Base-by-base conservation (phyloP, 2,329 filamentous ascomycete genomes). In the Blastomyces gilchristii region DNA sequence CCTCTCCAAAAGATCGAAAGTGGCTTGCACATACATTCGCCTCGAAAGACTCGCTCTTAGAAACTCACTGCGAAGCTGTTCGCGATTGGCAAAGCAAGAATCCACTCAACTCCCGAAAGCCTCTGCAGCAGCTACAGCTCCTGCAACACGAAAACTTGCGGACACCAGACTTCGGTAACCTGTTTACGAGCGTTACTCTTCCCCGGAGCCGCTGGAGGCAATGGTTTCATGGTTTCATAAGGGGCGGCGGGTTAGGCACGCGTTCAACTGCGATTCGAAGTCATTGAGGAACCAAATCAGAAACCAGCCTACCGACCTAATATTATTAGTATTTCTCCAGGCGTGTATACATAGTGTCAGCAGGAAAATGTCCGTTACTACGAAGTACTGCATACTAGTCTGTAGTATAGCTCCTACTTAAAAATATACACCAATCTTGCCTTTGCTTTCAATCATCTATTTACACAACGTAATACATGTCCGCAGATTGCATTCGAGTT, bases 11-110 rank as follows among this genome's bases (percentile, higher is more conserved):
- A 59, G 45, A 49, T 47, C 28, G 41, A 31, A 59, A 14, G 45
- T 59, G 57, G 41, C 41, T 62, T 43, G 60, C 47, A 22, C 50
- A 62, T 45, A 62, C 47, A 25, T 62, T 62, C 43, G 60, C 49
- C 25, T 62, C 50, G 28, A 62, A 62, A 62, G 37, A 54, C 14
- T 50, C 45, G 47, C 22, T 43, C 22, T 43, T 62, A 50, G 60
- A 62, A 22, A 41, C 49, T 50, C 41, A 54, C 49, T 54, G 37
- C 50, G 37, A 62, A 53, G 60, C 60, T 11, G 49, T 54, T 53
- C n/a, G 18, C 7, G 28, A 43, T 45, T 62, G 60, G 60, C 39
- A 37, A 22, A 5, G 6, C 41, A 47, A 59, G n/a, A 47, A 59
- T 22, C 41, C 57, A 22, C 6, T 59, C 57, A 49, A 37, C 39